These are phyloP conservation scores for Trichosporon sp. DNA, from an alignment of 1,284 basidiomycete genomes.

Conservation along the genomic window DNA sequence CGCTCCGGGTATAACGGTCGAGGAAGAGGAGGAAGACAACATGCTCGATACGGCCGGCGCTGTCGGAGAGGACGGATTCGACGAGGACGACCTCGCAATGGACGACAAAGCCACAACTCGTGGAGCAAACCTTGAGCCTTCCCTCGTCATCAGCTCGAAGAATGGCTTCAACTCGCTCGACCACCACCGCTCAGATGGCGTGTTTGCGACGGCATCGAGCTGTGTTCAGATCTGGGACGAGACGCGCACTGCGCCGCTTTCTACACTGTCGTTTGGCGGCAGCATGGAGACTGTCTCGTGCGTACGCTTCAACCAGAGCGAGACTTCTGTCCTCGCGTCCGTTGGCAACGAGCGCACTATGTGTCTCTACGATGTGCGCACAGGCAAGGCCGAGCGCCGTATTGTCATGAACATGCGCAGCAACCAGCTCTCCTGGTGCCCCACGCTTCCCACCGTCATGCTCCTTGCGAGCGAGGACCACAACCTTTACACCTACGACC, in stretches of 20 bases:
- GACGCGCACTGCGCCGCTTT: conserved; percentile 71
- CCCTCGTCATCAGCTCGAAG: conserved; percentile 73
- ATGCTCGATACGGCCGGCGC: conserved; percentile 40
- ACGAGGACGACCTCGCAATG: conserved; percentile 42
- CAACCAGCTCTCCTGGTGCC: conserved; percentile 91
- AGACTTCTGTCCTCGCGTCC: conserved; percentile 86
- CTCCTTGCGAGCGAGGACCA: conserved; percentile 96
- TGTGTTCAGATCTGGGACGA: conserved; percentile 97
- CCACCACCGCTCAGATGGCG: conserved; percentile 76
- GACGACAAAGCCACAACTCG: conserved; percentile 37
- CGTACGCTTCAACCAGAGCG: conserved; percentile 88
- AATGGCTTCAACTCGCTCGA: conserved; percentile 88
- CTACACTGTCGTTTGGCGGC: conserved; percentile 74
- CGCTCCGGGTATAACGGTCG: conserved; percentile 38
- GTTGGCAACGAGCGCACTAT: conserved; percentile 92
- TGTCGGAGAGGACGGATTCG: conserved; percentile 39
- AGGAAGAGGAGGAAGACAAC: conserved; percentile 42
- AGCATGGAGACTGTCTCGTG: conserved; percentile 79
- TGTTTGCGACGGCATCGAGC: conserved; percentile 92
- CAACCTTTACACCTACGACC: conserved; percentile 97
- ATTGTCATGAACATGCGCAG: conserved; percentile 86
- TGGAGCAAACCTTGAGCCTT: conserved; percentile 52
- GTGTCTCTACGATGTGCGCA: conserved; percentile 91
- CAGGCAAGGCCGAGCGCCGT: conserved; percentile 85
- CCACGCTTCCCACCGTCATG: conserved; percentile 84